These are phyloP conservation scores for Sordariomycetes sp. DNA, from an alignment of 2,329 filamentous ascomycete species.

Conservation along the genomic window DNA sequence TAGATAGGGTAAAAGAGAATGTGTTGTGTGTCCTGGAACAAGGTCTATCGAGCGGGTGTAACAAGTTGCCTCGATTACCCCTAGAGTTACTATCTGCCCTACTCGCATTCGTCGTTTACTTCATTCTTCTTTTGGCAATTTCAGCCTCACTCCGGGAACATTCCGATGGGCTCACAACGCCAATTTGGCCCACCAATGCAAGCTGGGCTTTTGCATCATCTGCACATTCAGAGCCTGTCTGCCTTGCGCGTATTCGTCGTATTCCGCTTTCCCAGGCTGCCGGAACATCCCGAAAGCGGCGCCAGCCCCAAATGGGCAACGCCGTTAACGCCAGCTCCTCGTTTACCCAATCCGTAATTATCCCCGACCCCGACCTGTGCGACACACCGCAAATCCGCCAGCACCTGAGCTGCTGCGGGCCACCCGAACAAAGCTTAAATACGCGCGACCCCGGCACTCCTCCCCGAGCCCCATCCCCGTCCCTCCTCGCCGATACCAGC, in stretches of 20 bases:
- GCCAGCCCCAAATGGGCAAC: not conserved
- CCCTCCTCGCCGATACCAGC: not conserved
- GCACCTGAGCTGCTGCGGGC: not conserved
- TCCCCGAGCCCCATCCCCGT: not conserved
- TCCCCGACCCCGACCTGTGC: not conserved
- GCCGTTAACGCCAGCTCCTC: not conserved
- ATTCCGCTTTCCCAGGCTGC: not conserved
- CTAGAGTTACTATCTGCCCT: no score
- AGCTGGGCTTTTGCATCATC: no score
- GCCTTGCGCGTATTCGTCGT: not conserved
- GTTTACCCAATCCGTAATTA: not conserved
- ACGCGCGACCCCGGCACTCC: not conserved
- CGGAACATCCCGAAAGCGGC: not conserved
- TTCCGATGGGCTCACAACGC: no score
- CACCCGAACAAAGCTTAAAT: not conserved
- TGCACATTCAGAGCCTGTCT: not conserved
- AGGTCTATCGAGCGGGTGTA: no score
- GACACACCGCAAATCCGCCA: not conserved
- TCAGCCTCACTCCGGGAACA: no score
- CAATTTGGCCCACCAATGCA: no score
- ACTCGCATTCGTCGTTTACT: no score
- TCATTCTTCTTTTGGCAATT: no score
- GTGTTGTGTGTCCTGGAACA: no score
- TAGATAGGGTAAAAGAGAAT: no score
- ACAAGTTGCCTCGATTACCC: no score